Base-by-base conservation (phyloP, 2,329 filamentous ascomycete species). In the Fusarium beomiforme region DNA sequence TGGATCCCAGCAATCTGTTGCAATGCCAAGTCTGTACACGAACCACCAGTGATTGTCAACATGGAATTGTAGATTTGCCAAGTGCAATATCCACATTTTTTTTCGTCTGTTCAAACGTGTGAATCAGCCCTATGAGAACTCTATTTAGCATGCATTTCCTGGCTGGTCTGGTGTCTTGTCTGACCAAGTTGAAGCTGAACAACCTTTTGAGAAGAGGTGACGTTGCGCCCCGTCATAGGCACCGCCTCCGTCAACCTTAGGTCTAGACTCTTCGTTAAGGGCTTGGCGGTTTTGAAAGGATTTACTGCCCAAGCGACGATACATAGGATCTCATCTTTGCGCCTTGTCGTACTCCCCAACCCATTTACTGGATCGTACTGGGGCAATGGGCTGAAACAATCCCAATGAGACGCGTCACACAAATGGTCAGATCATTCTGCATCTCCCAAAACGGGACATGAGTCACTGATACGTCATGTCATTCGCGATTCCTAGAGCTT, bases 61-160 rank as follows among this genome's bases (percentile, higher is more conserved):
- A 51, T 39, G 43, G 43, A 58, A 51, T 39, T 58, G 33, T 13
- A 34, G 24, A 58, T 51, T 53, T 58, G 55, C 55, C 55, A 58
- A 58, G 43, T 26, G 24, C 11, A 13, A 24, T 16, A 5, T 41
- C 55, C 55, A 33, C 44, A 33, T 21, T 53, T 53, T 58, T 31
- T 34, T n/a, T 24, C 29, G 17, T 51, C n/a, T 39, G 11, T n/a
- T 53, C 14, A 19, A 19, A 12, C 12, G 5, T 31, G 10, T 9
- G 39, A 24, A 39, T 39, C 46, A 58, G 55, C 55, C 55, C 55
- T 58, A 53, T 26, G 34, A 24, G 17, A 33, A 17, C 44, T n/a
- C 16, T 24, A n/a, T 26, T 16, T 31, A 5, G 7, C 3, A 14
- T n/a, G 19, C 19, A 0, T 6, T 55, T 24, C 8, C 13, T 43